Base-by-base conservation (phyloP, 1,284 basidiomycete species). In the Ceratobasidium sp. region DNA sequence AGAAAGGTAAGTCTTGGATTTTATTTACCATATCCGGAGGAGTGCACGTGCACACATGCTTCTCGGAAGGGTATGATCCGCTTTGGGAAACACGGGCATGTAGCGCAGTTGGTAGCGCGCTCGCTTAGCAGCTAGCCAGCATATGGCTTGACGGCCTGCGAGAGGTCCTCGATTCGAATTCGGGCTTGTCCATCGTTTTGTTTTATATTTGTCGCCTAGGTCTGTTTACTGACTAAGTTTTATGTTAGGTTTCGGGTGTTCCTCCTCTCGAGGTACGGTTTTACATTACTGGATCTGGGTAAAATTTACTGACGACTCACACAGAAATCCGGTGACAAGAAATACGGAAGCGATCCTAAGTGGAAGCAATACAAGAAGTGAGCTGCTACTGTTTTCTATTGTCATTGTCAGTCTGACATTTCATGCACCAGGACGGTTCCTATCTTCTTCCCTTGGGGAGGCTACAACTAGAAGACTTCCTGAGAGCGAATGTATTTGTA, bases 341-440 rank as follows among this genome's bases (percentile, higher is more conserved):
- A 88, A 79, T 91, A 86, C 78, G 87, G 87, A 14, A 80, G 84
- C 21, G 87, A 92, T 78, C 84, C 85, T 0, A 85, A 86, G 70
- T 94, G 90, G 88, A 82, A 86, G 75, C 82, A 88, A 75, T 93
- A 94, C 81, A 92, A 90, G 79, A 81, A 82, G 87, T 89, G 72
- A 69, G 83, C n/a, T 11, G 23, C 30, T 16, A 38, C 52, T 26
- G 26, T 46, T 59, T 50, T 26, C 58, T 47, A 16, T 23, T 47
- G n/a, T 47, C 32, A 41, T 72, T 13, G n/a, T 71, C 18, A 26
- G 52, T n/a, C 13, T 54, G 50, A 54, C 23, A 54, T 44, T 9
- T 6, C 13, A 28, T 16, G 14, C 4, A 47, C 2, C 55, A 81
- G 80, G 26, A 78, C 72, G 49, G 77, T 78, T 13, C 83, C 84